These are phyloP conservation scores for Fusarium cicatricum DNA, from an alignment of 2,329 filamentous ascomycete genomes.

Conservation along the genomic window DNA sequence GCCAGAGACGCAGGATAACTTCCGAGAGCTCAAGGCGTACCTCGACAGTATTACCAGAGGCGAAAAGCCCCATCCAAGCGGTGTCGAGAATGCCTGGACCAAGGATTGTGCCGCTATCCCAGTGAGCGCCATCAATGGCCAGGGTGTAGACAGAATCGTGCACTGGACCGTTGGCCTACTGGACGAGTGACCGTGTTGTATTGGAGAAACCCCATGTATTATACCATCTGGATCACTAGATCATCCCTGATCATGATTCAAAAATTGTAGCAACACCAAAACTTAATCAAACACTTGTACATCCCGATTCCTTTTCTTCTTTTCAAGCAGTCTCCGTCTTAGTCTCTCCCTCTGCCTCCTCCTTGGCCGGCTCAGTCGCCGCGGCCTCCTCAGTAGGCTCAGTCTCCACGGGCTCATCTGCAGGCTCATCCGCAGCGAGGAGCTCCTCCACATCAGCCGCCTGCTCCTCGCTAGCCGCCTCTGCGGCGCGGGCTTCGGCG, in stretches of 20 bases:
- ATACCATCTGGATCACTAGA: constrained; percentile 34
- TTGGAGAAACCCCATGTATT: constrained; percentile 26
- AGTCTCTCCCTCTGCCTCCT: constrained; percentile 11
- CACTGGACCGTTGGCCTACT: constrained; percentile 76
- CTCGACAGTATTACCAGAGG: constrained; percentile 71
- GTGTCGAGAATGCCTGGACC: constrained; percentile 64
- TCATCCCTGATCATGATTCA: constrained; percentile 26
- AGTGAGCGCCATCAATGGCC: constrained; percentile 86
- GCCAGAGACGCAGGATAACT: constrained; percentile 80
- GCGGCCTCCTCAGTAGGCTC: not conserved
- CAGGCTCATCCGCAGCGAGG: constrained; percentile 41
- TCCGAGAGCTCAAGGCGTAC: constrained; percentile 73
- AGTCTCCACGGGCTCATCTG: no score
- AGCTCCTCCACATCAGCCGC: constrained; percentile 48
- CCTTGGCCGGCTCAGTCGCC: constrained; percentile 13
- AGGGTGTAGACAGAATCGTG: constrained; percentile 80
- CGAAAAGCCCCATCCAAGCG: constrained; percentile 75
- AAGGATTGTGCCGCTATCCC: constrained; percentile 76
- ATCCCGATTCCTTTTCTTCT: constrained; percentile 13
- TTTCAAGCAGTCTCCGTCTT: constrained; percentile 30
- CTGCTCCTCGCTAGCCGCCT: constrained; percentile 37
- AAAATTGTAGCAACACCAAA: constrained; percentile 35
- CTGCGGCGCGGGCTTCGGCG: constrained; percentile 32
- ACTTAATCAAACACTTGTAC: constrained; percentile 32
- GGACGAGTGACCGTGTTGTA: constrained; percentile 51